Conservation (phyloP, 352 stramenopile genomes). For the Blastocystis sp. region DNA sequence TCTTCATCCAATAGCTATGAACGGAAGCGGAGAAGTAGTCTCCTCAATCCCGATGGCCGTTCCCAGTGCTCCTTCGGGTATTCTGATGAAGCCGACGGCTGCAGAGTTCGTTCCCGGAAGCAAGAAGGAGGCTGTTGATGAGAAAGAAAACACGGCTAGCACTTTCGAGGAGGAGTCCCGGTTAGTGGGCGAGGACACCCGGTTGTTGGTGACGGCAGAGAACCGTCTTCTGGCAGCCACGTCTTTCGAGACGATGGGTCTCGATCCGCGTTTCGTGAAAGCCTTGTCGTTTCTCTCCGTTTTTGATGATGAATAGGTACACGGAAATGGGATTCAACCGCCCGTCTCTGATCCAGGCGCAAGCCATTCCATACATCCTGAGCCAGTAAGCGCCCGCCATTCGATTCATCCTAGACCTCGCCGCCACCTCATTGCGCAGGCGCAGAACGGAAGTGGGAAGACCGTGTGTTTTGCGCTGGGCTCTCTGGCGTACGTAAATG, state of each 20-base stretch:
- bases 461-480: conserved; percentile 65
- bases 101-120: not conserved
- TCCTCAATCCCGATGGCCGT: too few relatives aligned
- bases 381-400: not conserved
- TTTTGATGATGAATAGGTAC: conserved; percentile 14
- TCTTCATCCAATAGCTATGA: too few relatives aligned
- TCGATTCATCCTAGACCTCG: conserved; percentile 43
- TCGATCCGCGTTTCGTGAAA: conserved; percentile 44
- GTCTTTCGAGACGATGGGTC: conserved; percentile 60
- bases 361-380: conserved; percentile 68
- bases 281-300: conserved; percentile 19
- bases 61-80: not conserved
- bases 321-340: conserved; percentile 63
- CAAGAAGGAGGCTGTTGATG: not conserved
- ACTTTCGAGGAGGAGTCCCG: not conserved
- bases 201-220: conserved; percentile 28
- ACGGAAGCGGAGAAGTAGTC: too few relatives aligned
- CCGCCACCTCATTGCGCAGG: conserved; percentile 57
- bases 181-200: conserved; percentile 47
- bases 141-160: not conserved
- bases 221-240: conserved; percentile 60
- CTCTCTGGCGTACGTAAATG: conserved; percentile 34
- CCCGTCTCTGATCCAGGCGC: conserved; percentile 64
- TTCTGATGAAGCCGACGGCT: conserved; percentile 48
- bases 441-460: conserved; percentile 68